Conservation (phyloP, 1,139 yeast genomes). For the Zhuliangozyma blackwelliae region DNA sequence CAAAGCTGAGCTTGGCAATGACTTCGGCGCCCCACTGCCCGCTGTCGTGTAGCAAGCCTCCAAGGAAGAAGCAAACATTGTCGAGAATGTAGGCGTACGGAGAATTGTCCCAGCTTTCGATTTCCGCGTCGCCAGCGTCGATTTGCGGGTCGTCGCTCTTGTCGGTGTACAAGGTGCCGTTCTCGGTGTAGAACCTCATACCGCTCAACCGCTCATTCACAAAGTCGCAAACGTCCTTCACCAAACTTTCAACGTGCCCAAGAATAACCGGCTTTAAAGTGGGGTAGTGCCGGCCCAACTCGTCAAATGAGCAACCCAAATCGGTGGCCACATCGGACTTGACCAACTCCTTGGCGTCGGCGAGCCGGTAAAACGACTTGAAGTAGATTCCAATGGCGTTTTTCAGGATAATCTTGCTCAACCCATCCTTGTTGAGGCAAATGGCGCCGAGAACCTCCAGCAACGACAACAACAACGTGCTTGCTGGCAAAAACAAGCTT, state of each 20-base stretch:
- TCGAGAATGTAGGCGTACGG: conserved; percentile 44
- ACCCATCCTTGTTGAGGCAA: conserved; percentile 72
- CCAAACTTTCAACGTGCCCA: conserved; percentile 43
- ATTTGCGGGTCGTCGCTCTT: conserved; percentile 37
- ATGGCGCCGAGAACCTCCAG: conserved; percentile 84
- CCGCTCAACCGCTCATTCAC: conserved; percentile 34
- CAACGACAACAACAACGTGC: conserved; percentile 56
- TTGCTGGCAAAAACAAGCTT: conserved; percentile 49
- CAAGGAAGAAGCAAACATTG: conserved; percentile 42
- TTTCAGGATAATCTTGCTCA: conserved; percentile 48
- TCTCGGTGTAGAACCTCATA: conserved; percentile 41
- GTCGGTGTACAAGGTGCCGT: conserved; percentile 31
- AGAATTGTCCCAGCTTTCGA: conserved; percentile 52
- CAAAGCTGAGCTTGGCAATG: conserved; percentile 36
- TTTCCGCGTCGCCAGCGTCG: conserved; percentile 31
- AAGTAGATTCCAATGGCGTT: conserved; percentile 49
- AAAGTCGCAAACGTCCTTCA: conserved; percentile 41
- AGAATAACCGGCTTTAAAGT: conserved; percentile 59
- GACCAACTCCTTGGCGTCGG: conserved; percentile 44
- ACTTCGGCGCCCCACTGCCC: conserved; percentile 47
- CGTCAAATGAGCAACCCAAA: conserved; percentile 73
- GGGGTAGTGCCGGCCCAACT: conserved; percentile 79
- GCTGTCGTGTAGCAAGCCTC: conserved; percentile 43
- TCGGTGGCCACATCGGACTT: conserved; percentile 44
- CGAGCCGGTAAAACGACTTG: conserved; percentile 44